Evolutionary conservation across 805 yeast genomes (phyloP), one percentile per base, ranked within the genome.

Genomic region (Naumovozyma dairenensis): DNA sequence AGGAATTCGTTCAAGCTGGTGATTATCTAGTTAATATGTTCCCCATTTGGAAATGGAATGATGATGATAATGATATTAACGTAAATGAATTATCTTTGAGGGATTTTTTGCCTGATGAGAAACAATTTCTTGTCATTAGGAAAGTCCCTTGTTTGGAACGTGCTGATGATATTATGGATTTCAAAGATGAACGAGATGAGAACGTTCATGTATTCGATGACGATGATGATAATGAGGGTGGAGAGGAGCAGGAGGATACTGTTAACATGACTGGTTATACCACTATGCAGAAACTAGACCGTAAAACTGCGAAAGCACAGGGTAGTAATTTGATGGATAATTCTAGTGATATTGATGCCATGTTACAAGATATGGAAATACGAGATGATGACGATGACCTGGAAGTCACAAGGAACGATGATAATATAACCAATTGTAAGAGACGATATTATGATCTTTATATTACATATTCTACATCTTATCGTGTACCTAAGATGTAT

Each of bases 1-100:
- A 84, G 34, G 98, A 92, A 57, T 92, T 92, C 60, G 89, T 86
- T 7, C 66, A 65, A 35, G 96, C 98, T 3, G 98, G 98, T 16
- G 96, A 92, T 56, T 92, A 85, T 57, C 63, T 92, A 37, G 87
- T 79, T 21, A 78, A 76, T 58, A 83, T 80, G 65, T 92, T 92
- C 55, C 97, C 98, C 2, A 92, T 97, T 1, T 92, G 98, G 98
- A 75, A 77, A 41, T 92, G 98, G 98, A 58, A 65, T 10, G 62
- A 69, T 6, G 70, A 67, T 45, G 62, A 55, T 33, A 71, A 77
- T 42, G 40, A 38, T 26, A 61, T 69, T 5, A 70, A 67, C 44
- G 62, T 54, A 31, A 72, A 77, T 42, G 42, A 43, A 28, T 32
- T 52, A 5, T 44, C 44, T 21, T 33, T 40, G 21, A 49, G 56